These are phyloP conservation scores for Naganishia albida DNA, from an alignment of 1,284 basidiomycete species.

Conservation along the genomic window DNA sequence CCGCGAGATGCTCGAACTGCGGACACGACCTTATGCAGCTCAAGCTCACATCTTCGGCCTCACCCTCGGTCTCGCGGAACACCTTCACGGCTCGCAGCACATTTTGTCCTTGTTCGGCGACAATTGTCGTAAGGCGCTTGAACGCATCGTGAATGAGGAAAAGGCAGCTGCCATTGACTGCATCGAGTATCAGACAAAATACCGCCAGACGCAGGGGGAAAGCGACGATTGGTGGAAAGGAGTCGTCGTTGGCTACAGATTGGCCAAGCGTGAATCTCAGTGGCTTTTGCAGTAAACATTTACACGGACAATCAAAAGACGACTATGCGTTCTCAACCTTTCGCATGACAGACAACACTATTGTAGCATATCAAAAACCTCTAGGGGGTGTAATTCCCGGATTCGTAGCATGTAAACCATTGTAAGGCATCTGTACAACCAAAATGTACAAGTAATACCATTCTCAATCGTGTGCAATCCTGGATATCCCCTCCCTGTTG, in stretches of 20 bases:
- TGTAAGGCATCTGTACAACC: not conserved
- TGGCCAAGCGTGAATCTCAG: conserved; percentile 7
- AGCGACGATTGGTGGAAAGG: conserved; percentile 24
- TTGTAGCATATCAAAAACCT: conserved; percentile 20
- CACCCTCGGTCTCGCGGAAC: conserved; percentile 25
- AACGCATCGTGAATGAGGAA: conserved; percentile 25
- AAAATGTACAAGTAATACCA: not conserved
- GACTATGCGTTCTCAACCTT: not conserved
- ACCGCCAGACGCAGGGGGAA: conserved; percentile 19
- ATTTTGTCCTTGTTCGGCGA: not conserved
- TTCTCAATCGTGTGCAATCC: not conserved
- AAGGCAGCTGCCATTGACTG: conserved; percentile 21
- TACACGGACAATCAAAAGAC: not conserved
- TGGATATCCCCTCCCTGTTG: too few species aligned
- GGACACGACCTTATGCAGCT: conserved; percentile 36
- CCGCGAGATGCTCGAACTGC: conserved; percentile 33
- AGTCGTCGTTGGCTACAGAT: conserved; percentile 11
- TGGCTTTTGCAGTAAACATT: conserved; percentile 9
- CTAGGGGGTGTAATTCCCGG: not conserved
- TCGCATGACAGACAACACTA: conserved; percentile 17
- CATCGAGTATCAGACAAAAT: conserved; percentile 24
- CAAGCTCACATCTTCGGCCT: conserved; percentile 33
- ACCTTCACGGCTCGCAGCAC: conserved; percentile 19
- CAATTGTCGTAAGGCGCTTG: not conserved
- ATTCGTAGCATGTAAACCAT: conserved; percentile 13